Evolutionary conservation across 1,139 yeast genomes (phyloP).

Genomic region (Candida pseudoviswanathii): DNA sequence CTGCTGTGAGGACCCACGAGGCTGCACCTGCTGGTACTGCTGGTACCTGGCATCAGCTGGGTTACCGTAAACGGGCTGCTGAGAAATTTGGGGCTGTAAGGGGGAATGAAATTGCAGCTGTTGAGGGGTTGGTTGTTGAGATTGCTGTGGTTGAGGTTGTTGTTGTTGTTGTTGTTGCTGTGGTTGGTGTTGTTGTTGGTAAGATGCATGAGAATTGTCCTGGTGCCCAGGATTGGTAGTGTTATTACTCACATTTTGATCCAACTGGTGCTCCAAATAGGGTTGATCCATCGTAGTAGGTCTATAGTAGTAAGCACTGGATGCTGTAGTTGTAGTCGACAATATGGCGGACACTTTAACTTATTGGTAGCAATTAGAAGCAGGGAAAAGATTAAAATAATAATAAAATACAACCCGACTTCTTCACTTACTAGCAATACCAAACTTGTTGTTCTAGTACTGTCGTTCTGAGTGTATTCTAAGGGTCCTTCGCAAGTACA

Average conservation of each 20-base stretch:
- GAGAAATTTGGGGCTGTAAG: constrained; percentile 13
- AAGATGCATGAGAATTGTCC: neutral
- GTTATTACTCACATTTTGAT: constrained; percentile 21
- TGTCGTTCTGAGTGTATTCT: neutral
- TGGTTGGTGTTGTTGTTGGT: constrained; percentile 4
- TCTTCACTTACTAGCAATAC: neutral
- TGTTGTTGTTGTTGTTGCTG: constrained; percentile 14
- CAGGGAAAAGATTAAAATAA: neutral
- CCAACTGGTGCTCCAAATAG: constrained; percentile 32
- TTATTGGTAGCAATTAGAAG: neutral
- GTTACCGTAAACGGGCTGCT: neutral
- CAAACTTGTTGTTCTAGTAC: neutral
- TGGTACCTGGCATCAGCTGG: constrained; percentile 7
- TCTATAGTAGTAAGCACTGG: constrained; percentile 3
- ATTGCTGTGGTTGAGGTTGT: constrained; percentile 3
- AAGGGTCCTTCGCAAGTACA: neutral
- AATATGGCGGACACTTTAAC: constrained; percentile 8
- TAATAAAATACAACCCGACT: neutral
- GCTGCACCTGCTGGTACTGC: constrained; percentile 12
- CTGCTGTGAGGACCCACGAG: constrained; percentile 6
- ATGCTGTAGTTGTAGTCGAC: constrained; percentile 12
- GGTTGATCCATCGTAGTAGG: constrained; percentile 34
- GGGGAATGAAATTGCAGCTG: constrained; percentile 10
- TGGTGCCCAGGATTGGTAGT: constrained; percentile 4
- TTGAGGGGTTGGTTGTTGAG: constrained; percentile 12